Base-by-base conservation (phyloP, 257 asterid genomes). In the Primulina tabacum region DNA sequence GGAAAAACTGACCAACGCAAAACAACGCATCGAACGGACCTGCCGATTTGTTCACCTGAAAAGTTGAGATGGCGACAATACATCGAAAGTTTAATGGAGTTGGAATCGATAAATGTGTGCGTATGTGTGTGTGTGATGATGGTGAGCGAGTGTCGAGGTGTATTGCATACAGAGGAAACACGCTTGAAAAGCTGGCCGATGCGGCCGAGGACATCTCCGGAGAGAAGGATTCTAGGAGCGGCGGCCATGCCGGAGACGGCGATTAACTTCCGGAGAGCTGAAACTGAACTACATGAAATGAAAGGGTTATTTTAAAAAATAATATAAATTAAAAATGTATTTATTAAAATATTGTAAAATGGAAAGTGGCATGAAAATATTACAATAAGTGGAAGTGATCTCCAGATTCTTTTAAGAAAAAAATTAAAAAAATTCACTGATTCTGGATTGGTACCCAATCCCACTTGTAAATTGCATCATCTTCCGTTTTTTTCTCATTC, bases 171-270 rank as follows among this genome's bases (percentile, higher is more conserved):
- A 53, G 97, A 81, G 60, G 87, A 67, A 37, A 93, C 92, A 73
- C 99, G 96, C 35, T 90, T 93, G 87, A 81, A 86, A 73, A 93
- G 90, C n/a, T 83, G 92, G 77, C 65, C 80, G 80, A 90, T 92
- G 72, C 96, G 96, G 89, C 99, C 97, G 79, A 77, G 75, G 71
- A 89, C 94, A 77, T 93, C 99, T 80, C 99, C 99, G 83, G 86
- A 86, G 70, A 93, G 88, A 73, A 93, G 95, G 81, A 93, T 86
- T 75, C 90, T 84, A 4, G 96, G 96, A 70, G 90, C 83, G 58
- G 52, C 52, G 17, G 90, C 84, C 96, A 88, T 77, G 20, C 28
- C 61, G 50, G 68, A 43, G 61, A 53, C 21, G 65, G 38, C 17
- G 55, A 20, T 5, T 62, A 20, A 12, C 40, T 2, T 29, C 38